Evolutionary conservation across 352 stramenopile genomes (phyloP), one percentile per base, ranked within the genome.

Genomic region (Phytophthora uliginosa): DNA sequence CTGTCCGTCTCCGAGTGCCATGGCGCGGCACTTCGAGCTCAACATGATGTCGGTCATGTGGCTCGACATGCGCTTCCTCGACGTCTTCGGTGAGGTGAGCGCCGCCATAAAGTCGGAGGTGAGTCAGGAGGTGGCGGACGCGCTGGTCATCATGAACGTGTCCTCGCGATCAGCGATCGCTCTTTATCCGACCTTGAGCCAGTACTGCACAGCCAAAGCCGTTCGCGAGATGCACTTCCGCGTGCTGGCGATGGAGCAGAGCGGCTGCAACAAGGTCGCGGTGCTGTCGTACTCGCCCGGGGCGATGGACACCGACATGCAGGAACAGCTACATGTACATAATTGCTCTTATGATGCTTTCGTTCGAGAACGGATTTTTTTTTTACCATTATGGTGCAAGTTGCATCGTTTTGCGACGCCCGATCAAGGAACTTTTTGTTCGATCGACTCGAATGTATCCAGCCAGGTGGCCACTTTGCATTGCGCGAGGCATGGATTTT

Each of bases 231-330:
- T 97, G 91, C 93, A 94, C 61, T 81, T 86, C 57, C 65, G 76
- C 55, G 83, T 94, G 31, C 58, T 96, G 22, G 86, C 84, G 17
- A 54, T 66, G 38, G 89, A 95, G 66, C 83, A 93, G 66, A 68
- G 33, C 24, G 20, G 52, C 1, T 53, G 38, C 15, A 9, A 18
- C 38, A 77, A 68, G 33, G 66, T 94, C 9, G 73, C 74, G 20
- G 78, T 93, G 42, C 76, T 97, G 10, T 95, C 84, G 66, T 97
- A 97, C 64, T 90, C 91, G 34, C 91, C 91, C 3, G 90, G 91
- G 12, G 85, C 90, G 0, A 92, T 97, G 83, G 83, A 97, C 70
- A 97, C 90, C 42, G 82, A 83, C 62, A 97, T 97, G 88, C 81
- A 94, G 57, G 47, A 45, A 42, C 36, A 42, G 36, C 42, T 54